phyloP scores from a whole-genome alignment of 108 stramenopile species.

The Pseudonitzschia multiseries region DNA sequence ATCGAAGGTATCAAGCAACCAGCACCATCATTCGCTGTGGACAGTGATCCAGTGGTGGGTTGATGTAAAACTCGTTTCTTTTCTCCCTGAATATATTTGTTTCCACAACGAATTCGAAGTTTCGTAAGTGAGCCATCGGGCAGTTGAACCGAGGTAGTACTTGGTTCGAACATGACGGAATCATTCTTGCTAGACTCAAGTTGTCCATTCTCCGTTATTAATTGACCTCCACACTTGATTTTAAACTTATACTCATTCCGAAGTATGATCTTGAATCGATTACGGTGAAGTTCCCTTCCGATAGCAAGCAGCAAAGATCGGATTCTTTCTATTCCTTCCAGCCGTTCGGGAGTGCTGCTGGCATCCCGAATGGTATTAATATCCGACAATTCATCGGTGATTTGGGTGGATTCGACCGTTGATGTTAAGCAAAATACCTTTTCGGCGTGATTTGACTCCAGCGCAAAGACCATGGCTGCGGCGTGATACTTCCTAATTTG shows the following conservation, averaged over 20 bases:
- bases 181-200: not conserved
- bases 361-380: not conserved
- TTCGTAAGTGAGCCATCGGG: not conserved
- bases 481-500: slow-evolving; percentile 29
- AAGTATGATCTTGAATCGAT: not conserved
- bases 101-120: slow-evolving; percentile 11
- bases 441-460: slow-evolving; percentile 25
- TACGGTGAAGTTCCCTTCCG: slow-evolving; percentile 22
- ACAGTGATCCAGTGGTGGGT: not conserved
- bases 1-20: too few relatives aligned
- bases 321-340: slow-evolving; percentile 18
- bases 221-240: slow-evolving; percentile 17
- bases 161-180: not conserved
- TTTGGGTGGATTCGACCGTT: not conserved
- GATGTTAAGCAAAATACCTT: slow-evolving; percentile 32
- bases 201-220: slow-evolving; percentile 11
- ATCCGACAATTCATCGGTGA: not conserved
- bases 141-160: not conserved
- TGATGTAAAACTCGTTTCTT: not conserved
- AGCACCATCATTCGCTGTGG: not conserved
- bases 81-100: slow-evolving; percentile 1
- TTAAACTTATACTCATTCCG: slow-evolving; percentile 15
- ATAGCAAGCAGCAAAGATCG: slow-evolving; percentile 30
- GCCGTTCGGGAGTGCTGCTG: not conserved
- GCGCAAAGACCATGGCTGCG: slow-evolving; percentile 36